Percentiles rank a stretch among this genome's conserved stretches.
phyloP scores from a whole-genome alignment of 208 protist species.

The Crithidia expoeki region DNA sequence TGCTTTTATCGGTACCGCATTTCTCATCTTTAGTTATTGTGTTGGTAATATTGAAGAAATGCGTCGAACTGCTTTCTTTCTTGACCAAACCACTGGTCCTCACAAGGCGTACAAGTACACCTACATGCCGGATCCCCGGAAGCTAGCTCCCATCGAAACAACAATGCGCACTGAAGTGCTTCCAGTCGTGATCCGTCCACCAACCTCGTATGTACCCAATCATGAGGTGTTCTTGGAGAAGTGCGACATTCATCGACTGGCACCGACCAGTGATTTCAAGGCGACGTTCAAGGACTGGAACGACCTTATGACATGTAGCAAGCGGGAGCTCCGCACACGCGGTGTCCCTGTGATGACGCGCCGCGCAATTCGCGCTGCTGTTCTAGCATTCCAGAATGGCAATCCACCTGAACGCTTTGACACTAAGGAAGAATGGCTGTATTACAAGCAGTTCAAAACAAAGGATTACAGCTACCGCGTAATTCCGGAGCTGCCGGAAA shows the following conservation, averaged over 20 bases:
- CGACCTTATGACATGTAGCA: constrained; percentile 90
- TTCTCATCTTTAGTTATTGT: too few species aligned
- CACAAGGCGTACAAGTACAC: constrained; percentile 94
- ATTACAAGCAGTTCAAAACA: constrained; percentile 93
- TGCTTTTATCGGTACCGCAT: too few species aligned
- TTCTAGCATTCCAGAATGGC: constrained; percentile 86
- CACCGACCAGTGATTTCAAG: constrained; percentile 89
- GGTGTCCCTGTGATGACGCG: constrained; percentile 81
- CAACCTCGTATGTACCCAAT: constrained; percentile 87
- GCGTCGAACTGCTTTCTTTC: constrained; percentile 27
- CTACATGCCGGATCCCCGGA: constrained; percentile 91
- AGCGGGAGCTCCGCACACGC: constrained; percentile 74
- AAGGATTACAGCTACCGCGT: constrained; percentile 89
- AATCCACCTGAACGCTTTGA: constrained; percentile 88
- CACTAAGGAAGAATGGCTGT: constrained; percentile 91
- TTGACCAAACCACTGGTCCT: constrained; percentile 85
- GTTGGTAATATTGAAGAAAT: too few species aligned
- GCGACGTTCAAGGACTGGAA: constrained; percentile 91
- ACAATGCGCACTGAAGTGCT: constrained; percentile 79
- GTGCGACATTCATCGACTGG: constrained; percentile 76
- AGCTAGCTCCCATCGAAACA: constrained; percentile 90
- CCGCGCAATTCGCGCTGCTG: constrained; percentile 72
- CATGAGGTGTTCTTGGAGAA: constrained; percentile 91
- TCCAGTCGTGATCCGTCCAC: constrained; percentile 83
- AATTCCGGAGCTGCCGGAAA: constrained; percentile 90